Conservation (phyloP, 2,329 filamentous ascomycete species). For the Pseudocercospora eumusae region DNA sequence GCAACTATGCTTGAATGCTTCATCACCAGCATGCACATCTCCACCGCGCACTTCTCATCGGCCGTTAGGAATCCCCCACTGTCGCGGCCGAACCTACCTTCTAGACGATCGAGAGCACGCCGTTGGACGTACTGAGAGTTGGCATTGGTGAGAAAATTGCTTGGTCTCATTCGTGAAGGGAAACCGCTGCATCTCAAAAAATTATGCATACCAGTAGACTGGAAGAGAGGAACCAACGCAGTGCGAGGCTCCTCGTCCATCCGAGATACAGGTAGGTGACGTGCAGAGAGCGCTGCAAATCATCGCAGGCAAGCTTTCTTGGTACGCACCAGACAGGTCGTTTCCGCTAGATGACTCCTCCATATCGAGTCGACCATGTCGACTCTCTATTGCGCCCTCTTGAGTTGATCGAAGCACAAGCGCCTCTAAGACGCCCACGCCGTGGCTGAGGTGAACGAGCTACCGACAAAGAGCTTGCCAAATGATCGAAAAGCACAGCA, state of each 20-base stretch:
- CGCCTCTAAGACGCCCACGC: slow-evolving; percentile 38
- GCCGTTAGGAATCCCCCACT: not conserved
- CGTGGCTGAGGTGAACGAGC: slow-evolving; percentile 30
- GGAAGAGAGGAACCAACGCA: not conserved
- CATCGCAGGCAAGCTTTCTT: not conserved
- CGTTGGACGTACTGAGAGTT: not conserved
- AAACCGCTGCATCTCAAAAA: not conserved
- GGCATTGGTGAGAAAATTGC: not conserved
- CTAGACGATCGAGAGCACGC: not conserved
- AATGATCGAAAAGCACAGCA: slow-evolving; percentile 31
- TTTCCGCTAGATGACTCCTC: slow-evolving; percentile 42
- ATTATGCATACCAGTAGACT: not conserved
- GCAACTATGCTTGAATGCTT: not conserved
- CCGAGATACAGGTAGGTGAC: not conserved
- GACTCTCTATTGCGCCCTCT: slow-evolving; percentile 68
- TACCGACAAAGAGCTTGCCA: slow-evolving; percentile 21
- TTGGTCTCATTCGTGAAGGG: not conserved
- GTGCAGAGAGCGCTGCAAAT: not conserved
- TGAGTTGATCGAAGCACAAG: slow-evolving; percentile 60
- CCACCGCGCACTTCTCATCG: not conserved
- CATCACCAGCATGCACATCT: not conserved
- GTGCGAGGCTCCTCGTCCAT: not conserved
- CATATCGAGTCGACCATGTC: slow-evolving; percentile 70
- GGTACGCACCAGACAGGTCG: too few relatives aligned
- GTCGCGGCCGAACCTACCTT: not conserved